Evolutionary conservation across 306 rosid genomes (phyloP), one percentile per base, ranked within the genome.

Genomic region (Vicia sativa): DNA sequence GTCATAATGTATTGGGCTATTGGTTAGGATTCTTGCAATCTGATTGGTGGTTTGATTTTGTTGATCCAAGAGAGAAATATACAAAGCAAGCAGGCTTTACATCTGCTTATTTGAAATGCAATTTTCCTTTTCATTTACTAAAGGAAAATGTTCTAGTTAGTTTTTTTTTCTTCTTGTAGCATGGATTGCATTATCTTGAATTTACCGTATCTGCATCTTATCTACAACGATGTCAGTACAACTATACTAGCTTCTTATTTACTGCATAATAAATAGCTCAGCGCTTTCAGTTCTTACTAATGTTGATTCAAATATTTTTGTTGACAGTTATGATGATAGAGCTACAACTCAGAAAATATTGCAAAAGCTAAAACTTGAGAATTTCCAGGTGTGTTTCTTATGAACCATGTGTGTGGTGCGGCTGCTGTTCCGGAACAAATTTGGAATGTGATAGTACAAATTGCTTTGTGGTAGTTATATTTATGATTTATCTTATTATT

Each of bases 241-340:
- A 61, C 62, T 16, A 16, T 67, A 54, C 19, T 1, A 48, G 48
- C 64, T 64, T 73, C 62, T 50, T 70, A 16, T 73, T 53, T 60
- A 14, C 31, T 37, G 43, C 12, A 29, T 34, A 6, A 18, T 55
- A 26, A 25, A 70, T 10, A 26, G 52, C 39, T 43, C 9, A 23
- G 13, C 65, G 56, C 45, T 50, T 59, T 44, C 37, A 19, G 10
- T 71, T 60, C 39, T 72, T 34, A 37, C 58, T n/a, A 3, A 29
- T 43, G 52, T 46, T 41, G 55, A 42, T 46, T 9, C 50, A 19
- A 48, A 16, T 29, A 53, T 57, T 62, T 73, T 61, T 80, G 52
- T 70, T 75, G 48, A 71, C 70, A 93, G 99, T 76, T 88, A 80
- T 70, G 95, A 93, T 80, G 99, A 93, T 79, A 80, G 77, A 74